Conservation (phyloP, 352 stramenopile species). For the Phytophthora boehmeriae region DNA sequence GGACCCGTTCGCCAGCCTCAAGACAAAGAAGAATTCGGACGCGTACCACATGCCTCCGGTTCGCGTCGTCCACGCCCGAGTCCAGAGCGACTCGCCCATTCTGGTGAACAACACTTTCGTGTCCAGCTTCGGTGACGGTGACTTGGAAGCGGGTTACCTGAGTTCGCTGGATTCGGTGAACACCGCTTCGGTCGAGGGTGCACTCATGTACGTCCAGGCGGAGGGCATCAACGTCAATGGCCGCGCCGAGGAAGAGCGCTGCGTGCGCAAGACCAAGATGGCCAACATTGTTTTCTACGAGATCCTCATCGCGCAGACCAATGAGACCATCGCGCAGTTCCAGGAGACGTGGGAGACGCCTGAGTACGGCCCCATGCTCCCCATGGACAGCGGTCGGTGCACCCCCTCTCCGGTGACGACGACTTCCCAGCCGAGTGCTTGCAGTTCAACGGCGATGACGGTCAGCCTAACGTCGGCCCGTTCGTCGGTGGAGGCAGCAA, state of each 20-base stretch:
- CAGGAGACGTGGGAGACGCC: slow-evolving; percentile 60
- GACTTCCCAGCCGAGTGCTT: slow-evolving; percentile 58
- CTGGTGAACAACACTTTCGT: slow-evolving; percentile 63
- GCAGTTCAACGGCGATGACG: slow-evolving; percentile 71
- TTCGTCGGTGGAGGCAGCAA: slow-evolving; percentile 70
- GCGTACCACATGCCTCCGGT: slow-evolving; percentile 72
- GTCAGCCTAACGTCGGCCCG: slow-evolving; percentile 62
- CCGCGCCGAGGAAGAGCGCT: slow-evolving; percentile 50
- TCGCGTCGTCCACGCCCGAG: slow-evolving; percentile 66
- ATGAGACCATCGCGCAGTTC: slow-evolving; percentile 64
- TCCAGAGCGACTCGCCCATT: slow-evolving; percentile 72
- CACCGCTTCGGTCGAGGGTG: slow-evolving; percentile 70
- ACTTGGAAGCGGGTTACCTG: slow-evolving; percentile 64
- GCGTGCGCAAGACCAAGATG: slow-evolving; percentile 66
- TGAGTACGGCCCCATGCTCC: slow-evolving; percentile 70
- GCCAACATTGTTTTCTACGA: slow-evolving; percentile 83
- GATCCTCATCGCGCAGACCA: slow-evolving; percentile 63
- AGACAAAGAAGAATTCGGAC: slow-evolving; percentile 33
- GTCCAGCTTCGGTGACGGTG: slow-evolving; percentile 57
- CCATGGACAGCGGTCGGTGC: slow-evolving; percentile 72
- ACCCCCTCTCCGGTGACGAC: slow-evolving; percentile 45
- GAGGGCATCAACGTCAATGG: slow-evolving; percentile 76
- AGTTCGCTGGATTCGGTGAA: slow-evolving; percentile 77
- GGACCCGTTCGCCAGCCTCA: slow-evolving; percentile 39
- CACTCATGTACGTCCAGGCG: slow-evolving; percentile 83